Evolutionary conservation across 129 eudicot genomes (phyloP).

Genomic region (Escallonia herrerae): DNA sequence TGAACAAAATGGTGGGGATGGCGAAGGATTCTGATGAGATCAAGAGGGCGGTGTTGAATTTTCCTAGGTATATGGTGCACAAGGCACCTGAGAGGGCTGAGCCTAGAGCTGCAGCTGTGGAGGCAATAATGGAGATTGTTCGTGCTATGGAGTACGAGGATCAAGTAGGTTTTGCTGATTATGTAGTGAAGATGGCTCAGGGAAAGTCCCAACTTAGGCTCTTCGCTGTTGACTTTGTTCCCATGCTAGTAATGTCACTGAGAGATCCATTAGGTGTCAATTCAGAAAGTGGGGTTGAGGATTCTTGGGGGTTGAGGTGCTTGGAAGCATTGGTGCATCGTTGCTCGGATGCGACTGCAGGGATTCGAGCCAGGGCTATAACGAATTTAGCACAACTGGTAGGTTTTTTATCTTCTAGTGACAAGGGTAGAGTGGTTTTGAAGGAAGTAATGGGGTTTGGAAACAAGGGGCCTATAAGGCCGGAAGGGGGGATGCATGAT

Average conservation of each 20-base stretch:
- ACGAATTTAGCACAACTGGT: constrained; percentile 78
- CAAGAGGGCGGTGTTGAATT: constrained; percentile 47
- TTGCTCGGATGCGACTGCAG: constrained; percentile 72
- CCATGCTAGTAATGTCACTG: constrained; percentile 39
- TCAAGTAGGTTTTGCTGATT: constrained; percentile 60
- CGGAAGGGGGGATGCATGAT: constrained; percentile 35
- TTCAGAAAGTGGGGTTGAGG: constrained; percentile 33
- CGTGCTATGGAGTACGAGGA: constrained; percentile 46
- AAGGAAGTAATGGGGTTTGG: constrained; percentile 57
- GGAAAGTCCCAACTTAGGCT: constrained; percentile 76
- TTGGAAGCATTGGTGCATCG: constrained; percentile 60
- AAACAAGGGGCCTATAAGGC: constrained; percentile 11
- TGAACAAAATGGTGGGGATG: constrained; percentile 44
- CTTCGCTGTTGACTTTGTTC: constrained; percentile 74
- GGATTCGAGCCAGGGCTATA: constrained; percentile 75
- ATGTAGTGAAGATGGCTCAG: constrained; percentile 68
- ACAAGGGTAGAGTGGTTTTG: constrained; percentile 28
- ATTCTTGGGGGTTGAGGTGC: constrained; percentile 71
- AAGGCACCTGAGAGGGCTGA: constrained; percentile 86
- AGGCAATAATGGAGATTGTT: constrained; percentile 70
- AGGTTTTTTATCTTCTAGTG: constrained; percentile 38
- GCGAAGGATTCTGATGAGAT: constrained; percentile 46
- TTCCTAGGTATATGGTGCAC: constrained; percentile 62
- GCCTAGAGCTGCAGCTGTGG: constrained; percentile 74
- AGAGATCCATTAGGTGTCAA: constrained; percentile 32